Evolutionary conservation across 176 grass and related monocot species (phyloP).

Genomic region (Dendrocalamus sinicus): DNA sequence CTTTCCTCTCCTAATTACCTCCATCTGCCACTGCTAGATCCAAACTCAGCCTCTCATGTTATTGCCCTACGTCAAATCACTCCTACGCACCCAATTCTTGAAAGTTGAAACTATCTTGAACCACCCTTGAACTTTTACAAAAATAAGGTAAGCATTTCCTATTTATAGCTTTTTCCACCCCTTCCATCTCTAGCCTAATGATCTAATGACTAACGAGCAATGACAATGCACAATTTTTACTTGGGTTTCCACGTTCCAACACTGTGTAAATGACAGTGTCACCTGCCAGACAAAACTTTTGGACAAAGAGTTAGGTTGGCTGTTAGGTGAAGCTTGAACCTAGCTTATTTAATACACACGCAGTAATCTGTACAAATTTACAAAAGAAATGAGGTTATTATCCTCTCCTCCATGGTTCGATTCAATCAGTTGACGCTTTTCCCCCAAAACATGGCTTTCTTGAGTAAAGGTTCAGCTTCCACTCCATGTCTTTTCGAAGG

Average conservation of each 20-base stretch:
- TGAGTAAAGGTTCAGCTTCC: neutral
- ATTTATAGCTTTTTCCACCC: neutral
- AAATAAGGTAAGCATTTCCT: neutral
- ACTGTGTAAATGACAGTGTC: neutral
- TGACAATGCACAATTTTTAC: neutral
- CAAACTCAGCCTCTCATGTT: neutral
- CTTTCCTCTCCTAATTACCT: neutral
- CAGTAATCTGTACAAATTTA: neutral
- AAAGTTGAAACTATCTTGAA: neutral
- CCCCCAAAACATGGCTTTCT: neutral
- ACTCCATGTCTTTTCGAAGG: neutral
- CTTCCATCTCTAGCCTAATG: neutral
- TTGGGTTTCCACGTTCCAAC: neutral
- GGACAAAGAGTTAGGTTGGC: neutral
- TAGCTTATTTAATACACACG: neutral
- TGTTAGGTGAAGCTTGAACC: neutral
- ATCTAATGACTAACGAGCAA: neutral
- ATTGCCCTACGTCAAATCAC: neutral
- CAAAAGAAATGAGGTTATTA: neutral
- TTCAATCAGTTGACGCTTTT: neutral
- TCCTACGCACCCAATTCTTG: neutral
- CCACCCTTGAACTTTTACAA: neutral
- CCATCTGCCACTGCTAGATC: conserved; percentile 20
- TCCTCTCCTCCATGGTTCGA: neutral
- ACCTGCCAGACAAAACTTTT: neutral